Evolutionary conservation across 139 green algal species (phyloP).

Genomic region (Pseudopediastrum boryanum): DNA sequence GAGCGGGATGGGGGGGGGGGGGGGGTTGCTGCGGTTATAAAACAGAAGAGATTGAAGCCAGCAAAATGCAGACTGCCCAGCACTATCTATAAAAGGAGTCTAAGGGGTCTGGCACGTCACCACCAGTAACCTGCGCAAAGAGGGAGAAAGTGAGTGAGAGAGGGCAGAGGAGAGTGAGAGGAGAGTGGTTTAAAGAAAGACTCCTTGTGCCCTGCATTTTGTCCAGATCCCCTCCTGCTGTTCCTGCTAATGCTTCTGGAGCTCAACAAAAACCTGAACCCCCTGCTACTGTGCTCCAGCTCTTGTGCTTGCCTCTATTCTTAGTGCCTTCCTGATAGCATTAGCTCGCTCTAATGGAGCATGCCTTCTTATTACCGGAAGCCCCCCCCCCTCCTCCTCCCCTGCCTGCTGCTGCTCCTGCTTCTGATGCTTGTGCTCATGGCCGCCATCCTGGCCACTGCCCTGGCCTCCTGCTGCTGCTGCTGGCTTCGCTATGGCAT

Average conservation of each 20-base stretch:
- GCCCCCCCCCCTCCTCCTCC: not conserved
- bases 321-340: not conserved
- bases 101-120: conserved; percentile 18
- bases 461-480: not conserved
- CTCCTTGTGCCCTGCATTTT: no score
- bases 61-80: not conserved
- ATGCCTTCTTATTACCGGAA: not conserved
- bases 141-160: not conserved
- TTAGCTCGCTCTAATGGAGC: not conserved
- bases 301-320: not conserved
- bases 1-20: not conserved
- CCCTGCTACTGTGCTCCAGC: not conserved
- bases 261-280: not conserved
- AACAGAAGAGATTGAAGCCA: not conserved
- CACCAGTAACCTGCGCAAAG: conserved; percentile 21
- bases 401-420: not conserved
- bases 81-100: not conserved
- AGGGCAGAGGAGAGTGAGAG: no score
- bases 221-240: not conserved
- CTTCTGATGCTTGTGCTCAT: conserved; percentile 9
- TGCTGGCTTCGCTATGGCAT: not conserved
- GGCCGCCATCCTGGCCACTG: not conserved
- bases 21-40: not conserved
- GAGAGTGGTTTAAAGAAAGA: no score
- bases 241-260: conserved; percentile 2